Percentiles rank a stretch among this genome's conserved stretches.
Conservation (phyloP, 805 yeast genomes). For the Saturnispora gosingensis region DNA sequence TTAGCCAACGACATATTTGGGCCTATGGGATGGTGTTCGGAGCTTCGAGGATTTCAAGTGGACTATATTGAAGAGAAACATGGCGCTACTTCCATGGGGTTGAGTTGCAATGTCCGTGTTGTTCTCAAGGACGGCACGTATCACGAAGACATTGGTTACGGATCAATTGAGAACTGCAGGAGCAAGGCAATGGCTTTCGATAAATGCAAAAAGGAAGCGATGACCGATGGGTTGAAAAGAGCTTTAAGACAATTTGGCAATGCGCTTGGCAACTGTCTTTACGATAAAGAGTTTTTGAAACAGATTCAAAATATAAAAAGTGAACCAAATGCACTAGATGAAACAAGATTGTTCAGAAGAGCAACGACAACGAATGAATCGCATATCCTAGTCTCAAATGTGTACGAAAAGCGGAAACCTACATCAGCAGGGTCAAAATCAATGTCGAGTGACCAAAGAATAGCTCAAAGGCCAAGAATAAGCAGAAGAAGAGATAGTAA, state of each 20-base stretch:
- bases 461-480: not conserved
- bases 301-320: constrained; percentile 37
- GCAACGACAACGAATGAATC: not conserved
- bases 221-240: constrained; percentile 75
- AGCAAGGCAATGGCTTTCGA: constrained; percentile 66
- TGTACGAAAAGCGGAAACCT: not conserved
- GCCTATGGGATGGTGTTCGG: constrained; percentile 76
- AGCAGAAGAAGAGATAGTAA: constrained; percentile 1
- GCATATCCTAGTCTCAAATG: not conserved
- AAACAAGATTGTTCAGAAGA: constrained; percentile 24
- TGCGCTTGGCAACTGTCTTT: constrained; percentile 74
- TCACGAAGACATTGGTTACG: constrained; percentile 72
- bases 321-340: constrained; percentile 24
- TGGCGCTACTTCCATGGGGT: constrained; percentile 52
- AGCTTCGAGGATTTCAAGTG: constrained; percentile 52
- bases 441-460: not conserved
- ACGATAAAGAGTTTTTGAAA: constrained; percentile 58
- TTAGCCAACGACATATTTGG: constrained; percentile 78
- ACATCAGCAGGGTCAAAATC: not conserved
- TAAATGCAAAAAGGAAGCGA: constrained; percentile 76
- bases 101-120: constrained; percentile 63
- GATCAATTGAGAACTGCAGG: constrained; percentile 61
- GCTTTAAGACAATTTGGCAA: constrained; percentile 74
- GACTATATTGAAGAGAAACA: constrained; percentile 62
- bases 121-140: constrained; percentile 73